Evolutionary conservation across 78 protist species (phyloP), one percentile per base, ranked within the genome.

Genomic region (Dictyostelium firmibasis): DNA sequence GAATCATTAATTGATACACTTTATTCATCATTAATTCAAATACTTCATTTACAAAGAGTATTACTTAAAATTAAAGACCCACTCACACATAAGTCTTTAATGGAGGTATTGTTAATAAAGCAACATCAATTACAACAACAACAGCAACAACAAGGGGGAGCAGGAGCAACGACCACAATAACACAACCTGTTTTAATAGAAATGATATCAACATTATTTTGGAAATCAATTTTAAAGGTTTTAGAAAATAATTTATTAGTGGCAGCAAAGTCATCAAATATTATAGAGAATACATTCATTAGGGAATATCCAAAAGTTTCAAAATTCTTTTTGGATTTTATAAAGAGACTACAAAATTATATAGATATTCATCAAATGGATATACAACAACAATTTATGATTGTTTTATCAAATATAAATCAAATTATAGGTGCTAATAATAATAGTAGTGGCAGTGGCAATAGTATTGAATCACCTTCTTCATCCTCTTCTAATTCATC

Each of bases 31-130:
- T 72, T 83, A 13, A 82, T 93, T 25, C 92, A 93, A 85, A 72
- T 84, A 27, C 57, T 81, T 1, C 92, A 93, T 35, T 57, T 93
- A 41, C 96, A 93, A 41, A 43, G 96, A 62, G 83, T 93, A 41
- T 78, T 93, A 10, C 43, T 83, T 43, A 93, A 93, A 76, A 93
- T 82, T 53, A 93, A 78, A 93, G 92, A 93, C 64, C 96, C 85
- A 4, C 0, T 25, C 1, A 93, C 88, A 4, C 67, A 93, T 57
- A 93, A 83, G 31, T 36, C 89, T 3, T 72, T 93, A 44, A 72
- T 93, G 85, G 96, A 93, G 14, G 29, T 70, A 2, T 62, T 29
- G 29, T 91, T 64, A 79, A 86, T n/a, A 3, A n/a, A 36, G 1
- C 53, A 81, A 64, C 44, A 72, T 2, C 44, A 72, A 53, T 6